Percentiles rank a stretch among this genome's conserved stretches.
Evolutionary conservation across 345 rosid genomes (phyloP).

Genomic region (Dipteronia dyeriana): DNA sequence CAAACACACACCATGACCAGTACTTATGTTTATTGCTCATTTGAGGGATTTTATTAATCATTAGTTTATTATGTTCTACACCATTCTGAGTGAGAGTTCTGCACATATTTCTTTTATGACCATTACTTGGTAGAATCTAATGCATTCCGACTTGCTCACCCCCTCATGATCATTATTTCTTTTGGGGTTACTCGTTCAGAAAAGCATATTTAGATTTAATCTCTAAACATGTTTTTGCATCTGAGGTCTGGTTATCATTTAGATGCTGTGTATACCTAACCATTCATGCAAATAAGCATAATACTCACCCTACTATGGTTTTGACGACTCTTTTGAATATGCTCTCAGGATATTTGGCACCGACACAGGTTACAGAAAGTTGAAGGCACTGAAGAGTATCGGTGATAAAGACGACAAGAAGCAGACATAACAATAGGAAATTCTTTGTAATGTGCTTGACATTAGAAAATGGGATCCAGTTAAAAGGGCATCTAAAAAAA

Average conservation of each 20-base stretch:
- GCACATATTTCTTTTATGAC: too few species aligned
- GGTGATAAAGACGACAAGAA: constrained; percentile 38
- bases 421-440: constrained; percentile 32
- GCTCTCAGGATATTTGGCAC: constrained; percentile 87
- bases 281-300: background rate
- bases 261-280: background rate
- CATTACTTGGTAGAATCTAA: background rate
- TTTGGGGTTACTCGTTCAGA: background rate
- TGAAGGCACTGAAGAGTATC: constrained; percentile 63
- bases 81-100: background rate
- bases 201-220: background rate
- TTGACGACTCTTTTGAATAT: constrained; percentile 3
- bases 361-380: constrained; percentile 87
- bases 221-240: background rate
- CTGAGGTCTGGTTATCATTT: background rate
- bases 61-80: background rate
- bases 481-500: constrained; percentile 18
- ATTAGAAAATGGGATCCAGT: constrained; percentile 27
- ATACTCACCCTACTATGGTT: background rate
- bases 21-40: background rate
- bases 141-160: background rate
- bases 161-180: background rate
- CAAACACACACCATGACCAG: background rate
- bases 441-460: constrained; percentile 28
- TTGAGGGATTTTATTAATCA: background rate